Evolutionary conservation across 2,329 filamentous ascomycete genomes (phyloP).

Genomic region (Atkinsonella hypoxylon): DNA sequence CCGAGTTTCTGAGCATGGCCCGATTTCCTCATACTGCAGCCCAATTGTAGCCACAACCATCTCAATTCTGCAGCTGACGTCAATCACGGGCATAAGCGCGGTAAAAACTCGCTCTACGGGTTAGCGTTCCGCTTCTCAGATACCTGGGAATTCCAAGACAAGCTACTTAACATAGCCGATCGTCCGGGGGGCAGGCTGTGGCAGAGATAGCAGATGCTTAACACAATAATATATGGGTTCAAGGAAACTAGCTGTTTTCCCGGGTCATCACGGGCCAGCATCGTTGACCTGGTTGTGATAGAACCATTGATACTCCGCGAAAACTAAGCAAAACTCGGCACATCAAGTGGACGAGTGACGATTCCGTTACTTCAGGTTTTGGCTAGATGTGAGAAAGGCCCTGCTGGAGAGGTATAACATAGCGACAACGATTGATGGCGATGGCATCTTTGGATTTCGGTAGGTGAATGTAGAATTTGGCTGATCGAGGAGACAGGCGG

Average conservation of each 20-base stretch:
- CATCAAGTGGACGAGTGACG: conserved; percentile 31
- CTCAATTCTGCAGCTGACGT: conserved; percentile 33
- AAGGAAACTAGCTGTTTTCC: conserved; percentile 28
- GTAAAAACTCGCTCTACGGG: conserved; percentile 34
- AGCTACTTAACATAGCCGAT: conserved; percentile 35
- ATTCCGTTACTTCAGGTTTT: conserved; percentile 33
- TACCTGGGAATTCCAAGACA: conserved; percentile 32
- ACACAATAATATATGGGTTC: conserved; percentile 35
- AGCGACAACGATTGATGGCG: conserved; percentile 33
- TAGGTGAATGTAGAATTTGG: conserved; percentile 16
- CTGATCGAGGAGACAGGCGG: too few species aligned
- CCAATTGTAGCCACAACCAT: too few species aligned
- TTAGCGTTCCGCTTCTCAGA: conserved; percentile 37
- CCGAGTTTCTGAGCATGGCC: too few species aligned
- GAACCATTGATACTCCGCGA: conserved; percentile 10
- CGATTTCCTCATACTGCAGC: too few species aligned
- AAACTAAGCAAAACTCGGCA: conserved; percentile 26
- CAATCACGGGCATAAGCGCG: conserved; percentile 30
- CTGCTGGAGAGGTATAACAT: conserved; percentile 26
- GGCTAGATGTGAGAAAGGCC: conserved; percentile 33
- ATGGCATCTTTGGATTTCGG: conserved; percentile 28
- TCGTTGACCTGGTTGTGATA: conserved; percentile 14
- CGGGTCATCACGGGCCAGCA: conserved; percentile 22
- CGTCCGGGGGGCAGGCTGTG: conserved; percentile 29
- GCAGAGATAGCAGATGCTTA: conserved; percentile 34